Percentiles rank a stretch among this genome's conserved stretches.
These are phyloP conservation scores for Lepidium aucheri DNA, from an alignment of 345 rosid species.

Conservation along the genomic window DNA sequence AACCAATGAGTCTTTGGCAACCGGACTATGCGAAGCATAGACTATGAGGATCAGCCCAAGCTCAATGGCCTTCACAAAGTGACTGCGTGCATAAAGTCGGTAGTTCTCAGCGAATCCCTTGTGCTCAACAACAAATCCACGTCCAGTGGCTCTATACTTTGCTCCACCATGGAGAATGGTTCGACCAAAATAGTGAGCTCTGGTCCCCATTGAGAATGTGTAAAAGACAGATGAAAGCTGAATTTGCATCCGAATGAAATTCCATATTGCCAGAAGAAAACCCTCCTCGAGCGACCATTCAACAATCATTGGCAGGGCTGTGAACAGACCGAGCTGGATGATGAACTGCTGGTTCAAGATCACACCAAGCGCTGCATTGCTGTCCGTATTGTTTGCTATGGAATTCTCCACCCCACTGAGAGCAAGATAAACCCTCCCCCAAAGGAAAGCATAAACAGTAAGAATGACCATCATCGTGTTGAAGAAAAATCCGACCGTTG, in stretches of 20 bases:
- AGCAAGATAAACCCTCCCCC: conserved; percentile 86
- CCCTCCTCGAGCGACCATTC: conserved; percentile 86
- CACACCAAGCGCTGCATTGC: conserved; percentile 50
- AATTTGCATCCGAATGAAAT: conserved; percentile 75
- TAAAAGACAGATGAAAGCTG: conserved; percentile 73
- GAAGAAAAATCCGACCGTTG: conserved; percentile 71
- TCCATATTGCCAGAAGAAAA: conserved; percentile 75
- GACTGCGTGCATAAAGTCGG: conserved; percentile 76
- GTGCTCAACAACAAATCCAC: conserved; percentile 88
- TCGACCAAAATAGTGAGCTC: conserved; percentile 74
- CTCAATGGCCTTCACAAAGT: conserved; percentile 83
- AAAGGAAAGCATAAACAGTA: conserved; percentile 63
- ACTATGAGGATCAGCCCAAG: conserved; percentile 72
- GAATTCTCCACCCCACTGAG: conserved; percentile 66
- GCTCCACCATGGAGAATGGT: conserved; percentile 96
- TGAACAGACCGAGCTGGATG: conserved; percentile 71
- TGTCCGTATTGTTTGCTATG: conserved; percentile 28
- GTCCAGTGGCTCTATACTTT: conserved; percentile 86
- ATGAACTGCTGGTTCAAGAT: conserved; percentile 85
- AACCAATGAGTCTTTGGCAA: conserved; percentile 47
- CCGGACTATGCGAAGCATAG: conserved; percentile 58
- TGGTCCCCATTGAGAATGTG: conserved; percentile 89
- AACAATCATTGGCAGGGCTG: conserved; percentile 81
- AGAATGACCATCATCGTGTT: conserved; percentile 66
- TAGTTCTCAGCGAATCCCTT: conserved; percentile 76